phyloP scores from a whole-genome alignment of 129 eudicot genomes.

The Chrysanthemum lavandulifolium region DNA sequence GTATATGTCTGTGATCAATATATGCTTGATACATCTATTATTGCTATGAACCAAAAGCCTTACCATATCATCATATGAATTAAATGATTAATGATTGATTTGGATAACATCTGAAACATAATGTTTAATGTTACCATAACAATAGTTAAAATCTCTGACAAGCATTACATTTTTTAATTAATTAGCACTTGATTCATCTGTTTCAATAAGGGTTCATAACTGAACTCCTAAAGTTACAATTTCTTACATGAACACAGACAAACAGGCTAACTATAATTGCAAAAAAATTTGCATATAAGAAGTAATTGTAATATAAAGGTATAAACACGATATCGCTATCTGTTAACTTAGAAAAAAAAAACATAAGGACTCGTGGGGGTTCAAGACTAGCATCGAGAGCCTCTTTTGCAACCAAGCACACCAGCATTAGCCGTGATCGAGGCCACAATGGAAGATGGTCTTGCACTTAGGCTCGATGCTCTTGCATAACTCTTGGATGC shows the following conservation, averaged over 20 bases:
- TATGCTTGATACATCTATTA: no score
- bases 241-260: conserved; percentile 35
- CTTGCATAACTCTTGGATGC: conserved; percentile 76
- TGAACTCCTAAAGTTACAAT: conserved; percentile 33
- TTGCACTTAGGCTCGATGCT: conserved; percentile 85
- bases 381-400: conserved; percentile 54
- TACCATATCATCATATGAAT: no score
- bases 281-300: conserved; percentile 30
- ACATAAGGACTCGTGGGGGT: conserved; percentile 5
- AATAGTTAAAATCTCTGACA: not conserved
- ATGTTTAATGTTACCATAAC: conserved; percentile 2
- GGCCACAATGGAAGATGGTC: conserved; percentile 68
- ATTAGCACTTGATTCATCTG: conserved; percentile 41
- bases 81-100: not conserved
- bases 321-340: conserved; percentile 28
- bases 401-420: conserved; percentile 57
- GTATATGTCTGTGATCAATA: no score
- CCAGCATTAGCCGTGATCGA: conserved; percentile 72
- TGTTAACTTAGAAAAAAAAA: conserved; percentile 19
- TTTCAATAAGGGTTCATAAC: conserved; percentile 32
- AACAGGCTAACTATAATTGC: conserved; percentile 40
- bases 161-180: no score
- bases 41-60: not conserved
- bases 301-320: conserved; percentile 11
- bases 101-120: conserved; percentile 1